phyloP scores from a whole-genome alignment of 1,284 basidiomycete species.

The Apiotrichum sp. region DNA sequence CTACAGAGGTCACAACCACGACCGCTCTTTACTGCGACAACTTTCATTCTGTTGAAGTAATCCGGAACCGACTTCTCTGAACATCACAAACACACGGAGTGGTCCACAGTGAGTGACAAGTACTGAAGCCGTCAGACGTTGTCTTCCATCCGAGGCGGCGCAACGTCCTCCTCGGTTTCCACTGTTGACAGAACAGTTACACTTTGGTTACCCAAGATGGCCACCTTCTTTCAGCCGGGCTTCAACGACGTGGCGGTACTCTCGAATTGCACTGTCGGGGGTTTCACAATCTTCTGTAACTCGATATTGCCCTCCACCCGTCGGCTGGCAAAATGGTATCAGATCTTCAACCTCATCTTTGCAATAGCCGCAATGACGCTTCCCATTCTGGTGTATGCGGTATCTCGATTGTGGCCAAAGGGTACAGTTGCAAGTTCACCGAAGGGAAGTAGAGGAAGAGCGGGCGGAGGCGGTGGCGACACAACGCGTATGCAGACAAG shows the following conservation, averaged over 20 bases:
- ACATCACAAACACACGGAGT: too few relatives aligned
- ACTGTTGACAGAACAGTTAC: too few relatives aligned
- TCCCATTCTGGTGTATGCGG: neutral
- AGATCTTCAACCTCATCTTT: neutral
- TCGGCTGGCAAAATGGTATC: constrained; percentile 5
- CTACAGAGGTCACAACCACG: too few relatives aligned
- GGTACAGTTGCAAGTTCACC: too few relatives aligned
- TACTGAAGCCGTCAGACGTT: too few relatives aligned
- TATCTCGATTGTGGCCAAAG: too few relatives aligned
- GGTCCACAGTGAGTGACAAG: too few relatives aligned
- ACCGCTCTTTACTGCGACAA: too few relatives aligned
- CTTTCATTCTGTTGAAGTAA: too few relatives aligned
- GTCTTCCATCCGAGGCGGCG: too few relatives aligned
- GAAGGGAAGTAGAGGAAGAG: neutral
- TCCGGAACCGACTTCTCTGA: too few relatives aligned
- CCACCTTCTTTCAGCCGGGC: constrained; percentile 11
- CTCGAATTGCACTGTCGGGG: neutral
- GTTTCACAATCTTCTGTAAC: constrained; percentile 7
- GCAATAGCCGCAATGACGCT: neutral
- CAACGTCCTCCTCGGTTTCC: too few relatives aligned
- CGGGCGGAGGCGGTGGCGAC: neutral
- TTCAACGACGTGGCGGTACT: neutral
- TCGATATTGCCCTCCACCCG: constrained; percentile 1
- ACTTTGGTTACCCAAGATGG: neutral
- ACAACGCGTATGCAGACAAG: neutral